These are phyloP conservation scores for Smittium culicis DNA, from an alignment of 371 early-diverging fungal species.

Conservation along the genomic window DNA sequence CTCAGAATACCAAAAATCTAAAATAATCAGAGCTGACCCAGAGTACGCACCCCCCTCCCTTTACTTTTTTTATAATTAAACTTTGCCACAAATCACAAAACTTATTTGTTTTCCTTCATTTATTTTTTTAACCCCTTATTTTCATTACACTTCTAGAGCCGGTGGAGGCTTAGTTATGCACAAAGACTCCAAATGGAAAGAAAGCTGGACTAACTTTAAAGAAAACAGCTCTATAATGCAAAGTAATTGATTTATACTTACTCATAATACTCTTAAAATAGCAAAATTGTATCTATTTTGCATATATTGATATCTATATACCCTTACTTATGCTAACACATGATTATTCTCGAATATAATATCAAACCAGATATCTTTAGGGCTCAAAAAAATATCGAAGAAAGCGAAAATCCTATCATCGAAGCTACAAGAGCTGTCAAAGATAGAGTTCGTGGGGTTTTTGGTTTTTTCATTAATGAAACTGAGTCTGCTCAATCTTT, in stretches of 20 bases:
- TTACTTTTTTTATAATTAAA: no score
- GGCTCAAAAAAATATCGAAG: conserved; percentile 64
- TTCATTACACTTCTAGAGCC: conserved; percentile 37
- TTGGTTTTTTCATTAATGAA: conserved; percentile 73
- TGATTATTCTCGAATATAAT: no score
- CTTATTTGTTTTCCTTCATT: not conserved
- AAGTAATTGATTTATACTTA: no score
- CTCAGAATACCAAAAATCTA: conserved; percentile 30
- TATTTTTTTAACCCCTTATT: not conserved
- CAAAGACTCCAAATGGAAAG: conserved; percentile 81
- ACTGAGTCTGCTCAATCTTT: conserved; percentile 88
- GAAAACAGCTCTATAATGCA: conserved; percentile 76
- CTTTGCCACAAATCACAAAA: not conserved
- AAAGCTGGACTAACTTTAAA: conserved; percentile 84
- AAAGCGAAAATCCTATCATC: conserved; percentile 78
- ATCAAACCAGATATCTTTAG: conserved; percentile 44
- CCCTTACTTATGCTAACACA: no score
- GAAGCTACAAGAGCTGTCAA: conserved; percentile 69
- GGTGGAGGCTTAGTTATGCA: conserved; percentile 77
- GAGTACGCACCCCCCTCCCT: conserved; percentile 21
- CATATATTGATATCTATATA: no score
- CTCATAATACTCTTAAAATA: no score
- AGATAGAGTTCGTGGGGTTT: conserved; percentile 52
- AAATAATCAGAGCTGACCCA: conserved; percentile 34
- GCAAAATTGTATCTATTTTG: no score